These are phyloP conservation scores for Endogone sp. DNA, from an alignment of 192 early-diverging fungal genomes.

Conservation along the genomic window DNA sequence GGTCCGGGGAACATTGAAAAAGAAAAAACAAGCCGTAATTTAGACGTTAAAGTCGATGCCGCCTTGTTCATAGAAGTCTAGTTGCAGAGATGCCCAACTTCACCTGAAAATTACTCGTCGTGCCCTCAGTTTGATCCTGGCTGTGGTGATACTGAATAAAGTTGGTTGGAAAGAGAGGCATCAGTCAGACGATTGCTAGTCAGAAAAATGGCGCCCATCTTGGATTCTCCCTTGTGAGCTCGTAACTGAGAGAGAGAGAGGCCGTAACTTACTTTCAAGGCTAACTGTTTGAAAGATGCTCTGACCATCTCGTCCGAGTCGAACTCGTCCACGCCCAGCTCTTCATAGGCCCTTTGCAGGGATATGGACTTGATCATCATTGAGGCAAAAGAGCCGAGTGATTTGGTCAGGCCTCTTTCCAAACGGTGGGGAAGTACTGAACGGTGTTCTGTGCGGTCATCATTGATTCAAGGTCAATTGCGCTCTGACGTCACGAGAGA, in stretches of 20 bases:
- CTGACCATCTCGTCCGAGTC: slow-evolving; percentile 27
- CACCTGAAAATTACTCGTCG: neutral
- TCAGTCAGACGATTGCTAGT: too few relatives aligned
- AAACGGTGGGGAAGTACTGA: too few relatives aligned
- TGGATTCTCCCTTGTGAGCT: too few relatives aligned
- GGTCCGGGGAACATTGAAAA: neutral
- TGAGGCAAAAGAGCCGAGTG: too few relatives aligned
- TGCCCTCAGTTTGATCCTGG: neutral
- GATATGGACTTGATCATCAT: neutral
- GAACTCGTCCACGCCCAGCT: neutral
- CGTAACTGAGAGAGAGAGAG: neutral
- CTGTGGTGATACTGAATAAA: neutral
- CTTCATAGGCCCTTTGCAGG: neutral
- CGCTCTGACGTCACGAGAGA: too few relatives aligned
- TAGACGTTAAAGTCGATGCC: neutral
- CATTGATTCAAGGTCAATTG: too few relatives aligned
- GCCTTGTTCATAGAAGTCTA: too few relatives aligned
- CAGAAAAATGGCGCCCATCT: too few relatives aligned
- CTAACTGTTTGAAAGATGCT: slow-evolving; percentile 9
- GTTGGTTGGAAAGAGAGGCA: too few relatives aligned
- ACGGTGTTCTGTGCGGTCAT: too few relatives aligned
- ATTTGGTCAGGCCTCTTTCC: too few relatives aligned
- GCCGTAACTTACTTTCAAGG: neutral
- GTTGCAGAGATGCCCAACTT: too few relatives aligned
- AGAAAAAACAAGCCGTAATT: neutral